phyloP scores from a whole-genome alignment of 2,329 filamentous ascomycete species.

The Bimuria novae-zelandiae region DNA sequence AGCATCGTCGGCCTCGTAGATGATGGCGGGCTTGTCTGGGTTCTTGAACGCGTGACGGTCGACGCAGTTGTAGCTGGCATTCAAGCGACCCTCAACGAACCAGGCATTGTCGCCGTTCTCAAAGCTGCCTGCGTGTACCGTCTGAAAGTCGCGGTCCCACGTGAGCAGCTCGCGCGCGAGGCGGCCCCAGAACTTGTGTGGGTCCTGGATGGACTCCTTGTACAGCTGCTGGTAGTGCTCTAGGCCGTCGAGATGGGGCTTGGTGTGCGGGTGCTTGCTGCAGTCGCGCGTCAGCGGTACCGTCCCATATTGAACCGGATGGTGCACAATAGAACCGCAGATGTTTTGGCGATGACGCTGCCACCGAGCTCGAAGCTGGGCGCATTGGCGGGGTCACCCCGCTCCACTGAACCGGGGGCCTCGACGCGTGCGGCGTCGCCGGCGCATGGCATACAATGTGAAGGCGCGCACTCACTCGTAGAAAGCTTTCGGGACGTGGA shows the following conservation, averaged over 20 bases:
- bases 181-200: slow-evolving; percentile 86
- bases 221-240: slow-evolving; percentile 68
- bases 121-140: slow-evolving; percentile 78
- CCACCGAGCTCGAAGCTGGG: slow-evolving; percentile 12
- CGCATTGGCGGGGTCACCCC: slow-evolving; percentile 41
- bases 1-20: slow-evolving; percentile 96
- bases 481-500: slow-evolving; percentile 60
- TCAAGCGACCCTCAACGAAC: slow-evolving; percentile 92
- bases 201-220: slow-evolving; percentile 85
- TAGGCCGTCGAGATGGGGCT: slow-evolving; percentile 63
- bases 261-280: slow-evolving; percentile 63
- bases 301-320: background rate
- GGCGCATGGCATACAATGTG: background rate
- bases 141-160: slow-evolving; percentile 92
- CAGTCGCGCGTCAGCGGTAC: slow-evolving; percentile 16
- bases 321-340: slow-evolving; percentile 4
- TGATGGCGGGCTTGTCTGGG: slow-evolving; percentile 91
- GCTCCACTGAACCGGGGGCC: slow-evolving; percentile 29
- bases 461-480: slow-evolving; percentile 42
- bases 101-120: slow-evolving; percentile 83
- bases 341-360: too few species aligned
- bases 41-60: slow-evolving; percentile 96
- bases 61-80: slow-evolving; percentile 96
- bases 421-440: too few species aligned
- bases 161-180: slow-evolving; percentile 86